These are phyloP conservation scores for Penicillium brevicompactum DNA, from an alignment of 2,329 filamentous ascomycete genomes.

Conservation along the genomic window DNA sequence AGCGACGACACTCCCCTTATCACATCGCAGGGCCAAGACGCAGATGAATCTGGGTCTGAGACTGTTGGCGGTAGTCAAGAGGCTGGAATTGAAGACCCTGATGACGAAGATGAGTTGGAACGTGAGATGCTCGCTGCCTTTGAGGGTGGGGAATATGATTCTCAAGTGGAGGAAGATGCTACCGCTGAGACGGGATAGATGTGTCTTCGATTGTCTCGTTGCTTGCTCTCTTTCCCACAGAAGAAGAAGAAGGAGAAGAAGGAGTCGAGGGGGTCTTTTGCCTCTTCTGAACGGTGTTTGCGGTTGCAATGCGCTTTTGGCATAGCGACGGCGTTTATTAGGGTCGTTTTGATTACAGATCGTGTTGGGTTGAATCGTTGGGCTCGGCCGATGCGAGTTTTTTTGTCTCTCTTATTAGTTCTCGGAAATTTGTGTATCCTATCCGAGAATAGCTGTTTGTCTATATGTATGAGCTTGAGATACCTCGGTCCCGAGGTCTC, in stretches of 20 bases:
- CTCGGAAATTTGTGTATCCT: constrained; percentile 2
- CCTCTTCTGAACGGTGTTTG: constrained; percentile 9
- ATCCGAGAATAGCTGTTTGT: neutral
- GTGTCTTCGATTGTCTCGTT: neutral
- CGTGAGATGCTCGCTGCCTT: constrained; percentile 63
- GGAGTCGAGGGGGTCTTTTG: constrained; percentile 1
- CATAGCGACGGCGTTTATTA: constrained; percentile 35
- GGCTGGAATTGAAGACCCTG: constrained; percentile 31
- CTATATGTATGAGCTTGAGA: neutral
- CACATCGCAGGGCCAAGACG: constrained; percentile 5
- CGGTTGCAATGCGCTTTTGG: constrained; percentile 30
- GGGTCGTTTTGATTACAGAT: constrained; percentile 7
- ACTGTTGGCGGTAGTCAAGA: constrained; percentile 30
- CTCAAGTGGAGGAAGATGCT: constrained; percentile 37
- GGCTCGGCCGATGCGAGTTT: neutral
- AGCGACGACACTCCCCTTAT: neutral
- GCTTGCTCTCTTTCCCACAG: neutral
- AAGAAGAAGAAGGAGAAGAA: too few species aligned
- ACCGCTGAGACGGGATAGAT: constrained; percentile 35
- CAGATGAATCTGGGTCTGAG: constrained; percentile 30
- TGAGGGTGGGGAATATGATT: constrained; percentile 46
- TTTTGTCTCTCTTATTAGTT: neutral
- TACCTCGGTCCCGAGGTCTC: too few species aligned
- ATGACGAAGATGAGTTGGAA: constrained; percentile 51
- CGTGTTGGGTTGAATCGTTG: neutral